These are phyloP conservation scores for Verticillium isaacii DNA, from an alignment of 2,329 filamentous ascomycete species.

Conservation along the genomic window DNA sequence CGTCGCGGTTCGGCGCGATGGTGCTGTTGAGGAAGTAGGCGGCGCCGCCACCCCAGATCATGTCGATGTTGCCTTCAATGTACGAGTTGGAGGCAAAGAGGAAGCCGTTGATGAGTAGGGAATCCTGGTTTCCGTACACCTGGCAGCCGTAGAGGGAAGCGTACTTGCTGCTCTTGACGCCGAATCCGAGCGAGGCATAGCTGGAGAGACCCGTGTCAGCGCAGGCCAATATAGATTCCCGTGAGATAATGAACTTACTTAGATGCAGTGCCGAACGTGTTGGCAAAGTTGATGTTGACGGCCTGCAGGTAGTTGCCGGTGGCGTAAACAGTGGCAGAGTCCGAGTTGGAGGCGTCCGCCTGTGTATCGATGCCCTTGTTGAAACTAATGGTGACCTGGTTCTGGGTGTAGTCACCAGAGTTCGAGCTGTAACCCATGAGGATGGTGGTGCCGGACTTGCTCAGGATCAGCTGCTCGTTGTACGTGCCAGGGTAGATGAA, in stretches of 20 bases:
- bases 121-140: constrained; percentile 30
- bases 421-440: constrained; percentile 30
- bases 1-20: constrained; percentile 23
- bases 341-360: constrained; percentile 26
- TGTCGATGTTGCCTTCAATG: constrained; percentile 34
- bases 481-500: constrained; percentile 25
- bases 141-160: constrained; percentile 24
- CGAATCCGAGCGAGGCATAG: constrained; percentile 32
- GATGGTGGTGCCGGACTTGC: constrained; percentile 30
- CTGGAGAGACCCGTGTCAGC: not conserved
- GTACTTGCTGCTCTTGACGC: constrained; percentile 32
- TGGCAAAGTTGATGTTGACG: constrained; percentile 33
- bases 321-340: constrained; percentile 32
- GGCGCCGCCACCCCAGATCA: constrained; percentile 35
- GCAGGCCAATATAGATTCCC: no score
- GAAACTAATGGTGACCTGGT: constrained; percentile 14
- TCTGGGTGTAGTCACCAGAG: constrained; percentile 29
- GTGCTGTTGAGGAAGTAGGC: constrained; percentile 35
- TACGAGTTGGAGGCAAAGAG: constrained; percentile 34
- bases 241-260: constrained; percentile 15
- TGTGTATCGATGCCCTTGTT: constrained; percentile 30
- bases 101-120: constrained; percentile 27
- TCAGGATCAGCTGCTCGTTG: constrained; percentile 30
- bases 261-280: constrained; percentile 26
- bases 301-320: constrained; percentile 32